Evolutionary conservation across 2,329 filamentous ascomycete genomes (phyloP), one percentile per base, ranked within the genome.

Genomic region (Basipetospora chlamydospora): DNA sequence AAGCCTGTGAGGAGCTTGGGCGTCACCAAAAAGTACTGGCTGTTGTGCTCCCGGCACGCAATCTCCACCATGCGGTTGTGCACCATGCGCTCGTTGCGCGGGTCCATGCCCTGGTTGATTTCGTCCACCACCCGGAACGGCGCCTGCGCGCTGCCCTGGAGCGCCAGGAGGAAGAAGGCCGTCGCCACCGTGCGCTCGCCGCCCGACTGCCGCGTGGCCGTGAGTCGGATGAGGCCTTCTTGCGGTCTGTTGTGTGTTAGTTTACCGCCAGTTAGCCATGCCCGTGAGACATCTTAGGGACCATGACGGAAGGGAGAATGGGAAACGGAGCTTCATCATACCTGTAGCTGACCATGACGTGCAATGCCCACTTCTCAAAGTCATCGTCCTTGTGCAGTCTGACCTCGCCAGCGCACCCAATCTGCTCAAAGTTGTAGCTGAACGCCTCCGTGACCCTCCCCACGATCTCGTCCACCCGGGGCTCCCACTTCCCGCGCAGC

Each of bases 81-180:
- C 12, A 98, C 87, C 74, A 95, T 92, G 47, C 90, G 82, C 60
- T 98, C 90, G 58, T 98, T 98, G 49, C 90, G 79, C 29, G 88
- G 90, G 56, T 98, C 90, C 90, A 98, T 98, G 46, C 90, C 90
- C 60, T 98, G 90, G 53, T 98, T 98, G 67, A 98, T 98, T 62
- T 98, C 90, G 58, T 98, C 90, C 41, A 98, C 90, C 34, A 98
- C 88, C 36, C 90, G 85, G 71, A 98, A 98, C 1, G 90, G 90
- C 3, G 87, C 86, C 49, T 86, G 81, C 12, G 90, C 88, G 49
- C 98, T 77, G 34, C 83, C 83, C 56, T 98, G 90, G 18, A 98
- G 72, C 5, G 90, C 85, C 87, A 98, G 96, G 39, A 98, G 83
- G 61, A 92, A 98, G 68, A 96, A 98, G 52, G 96, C 93, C 11